Conservation (phyloP, 2,329 filamentous ascomycete species). For the Verticillium isaacii region DNA sequence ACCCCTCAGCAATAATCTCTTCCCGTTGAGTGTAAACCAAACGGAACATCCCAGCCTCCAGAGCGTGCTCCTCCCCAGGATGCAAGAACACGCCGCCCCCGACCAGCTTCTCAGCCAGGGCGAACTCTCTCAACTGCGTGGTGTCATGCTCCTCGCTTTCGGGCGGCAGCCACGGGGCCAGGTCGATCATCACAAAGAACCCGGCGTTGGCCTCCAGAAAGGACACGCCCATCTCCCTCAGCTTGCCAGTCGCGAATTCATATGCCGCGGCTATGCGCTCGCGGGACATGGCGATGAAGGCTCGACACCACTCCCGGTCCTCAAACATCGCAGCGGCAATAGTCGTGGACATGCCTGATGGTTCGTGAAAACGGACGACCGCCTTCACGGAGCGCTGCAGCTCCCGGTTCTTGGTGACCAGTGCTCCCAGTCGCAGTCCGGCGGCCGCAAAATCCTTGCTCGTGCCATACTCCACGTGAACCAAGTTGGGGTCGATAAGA, state of each 20-base stretch:
- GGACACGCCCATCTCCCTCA: constrained; percentile 35
- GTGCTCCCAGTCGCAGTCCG: constrained; percentile 43
- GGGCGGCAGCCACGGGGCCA: constrained; percentile 36
- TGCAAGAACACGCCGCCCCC: constrained; percentile 45
- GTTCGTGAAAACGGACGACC: constrained; percentile 40
- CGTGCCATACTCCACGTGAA: constrained; percentile 45
- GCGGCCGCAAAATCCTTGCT: constrained; percentile 48
- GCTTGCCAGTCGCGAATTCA: constrained; percentile 26
- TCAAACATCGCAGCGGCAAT: constrained; percentile 40
- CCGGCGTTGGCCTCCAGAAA: constrained; percentile 50
- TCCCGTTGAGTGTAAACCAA: constrained; percentile 44
- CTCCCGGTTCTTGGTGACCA: constrained; percentile 33
- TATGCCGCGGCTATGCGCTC: constrained; percentile 34
- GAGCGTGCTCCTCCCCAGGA: constrained; percentile 39
- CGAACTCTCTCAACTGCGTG: constrained; percentile 34
- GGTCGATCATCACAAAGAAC: constrained; percentile 52
- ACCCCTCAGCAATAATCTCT: constrained; percentile 27
- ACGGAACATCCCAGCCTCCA: constrained; percentile 46
- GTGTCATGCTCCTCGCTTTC: constrained; percentile 13
- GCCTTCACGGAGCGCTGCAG: constrained; percentile 29
- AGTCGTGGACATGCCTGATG: constrained; percentile 37
- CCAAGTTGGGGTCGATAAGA: constrained; percentile 39
- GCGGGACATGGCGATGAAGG: constrained; percentile 36
- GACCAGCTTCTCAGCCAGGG: constrained; percentile 36
- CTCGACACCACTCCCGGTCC: constrained; percentile 36